Percentiles rank a stretch among this genome's conserved stretches.
Evolutionary conservation across 2,329 filamentous ascomycete species (phyloP).

Genomic region (Taxawa tesnikishii): DNA sequence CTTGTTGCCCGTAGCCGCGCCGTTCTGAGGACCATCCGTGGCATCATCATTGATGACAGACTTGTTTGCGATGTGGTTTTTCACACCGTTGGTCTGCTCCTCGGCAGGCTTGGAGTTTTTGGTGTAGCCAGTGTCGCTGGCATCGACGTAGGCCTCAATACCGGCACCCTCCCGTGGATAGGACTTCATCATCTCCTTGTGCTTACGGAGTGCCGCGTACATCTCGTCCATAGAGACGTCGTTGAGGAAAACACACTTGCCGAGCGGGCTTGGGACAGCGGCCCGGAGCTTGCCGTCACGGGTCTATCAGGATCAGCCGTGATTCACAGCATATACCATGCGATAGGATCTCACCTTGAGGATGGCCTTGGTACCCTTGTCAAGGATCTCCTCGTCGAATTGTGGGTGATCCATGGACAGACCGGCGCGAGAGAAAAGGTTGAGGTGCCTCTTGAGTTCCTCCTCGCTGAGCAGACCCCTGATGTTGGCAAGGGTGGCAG

Average conservation of each 20-base stretch:
- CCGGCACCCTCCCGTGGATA: conserved; percentile 54
- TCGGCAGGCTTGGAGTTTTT: conserved; percentile 30
- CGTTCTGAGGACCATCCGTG: conserved; percentile 9
- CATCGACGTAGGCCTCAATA: conserved; percentile 57
- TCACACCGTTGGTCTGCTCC: conserved; percentile 12
- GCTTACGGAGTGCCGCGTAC: conserved; percentile 44
- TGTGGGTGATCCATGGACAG: conserved; percentile 59
- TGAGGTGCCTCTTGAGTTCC: conserved; percentile 52
- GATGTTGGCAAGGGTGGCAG: conserved; percentile 52
- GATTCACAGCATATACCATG: neutral
- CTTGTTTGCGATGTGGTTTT: conserved; percentile 16
- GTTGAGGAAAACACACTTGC: conserved; percentile 56
- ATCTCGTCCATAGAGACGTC: conserved; percentile 52
- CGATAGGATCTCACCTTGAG: conserved; percentile 31
- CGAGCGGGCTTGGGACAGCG: conserved; percentile 56
- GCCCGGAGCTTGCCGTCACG: conserved; percentile 56
- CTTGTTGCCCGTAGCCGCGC: conserved; percentile 6
- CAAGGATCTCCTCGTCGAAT: conserved; percentile 54
- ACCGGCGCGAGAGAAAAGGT: conserved; percentile 56
- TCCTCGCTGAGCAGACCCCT: conserved; percentile 48
- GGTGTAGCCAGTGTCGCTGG: conserved; percentile 53
- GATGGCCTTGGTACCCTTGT: conserved; percentile 55
- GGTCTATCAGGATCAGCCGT: conserved; percentile 28
- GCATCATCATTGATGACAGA: conserved; percentile 23
- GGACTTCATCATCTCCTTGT: conserved; percentile 51